These are phyloP conservation scores for Parasarocladium wereldwijsianum DNA, from an alignment of 2,329 filamentous ascomycete genomes.

Conservation along the genomic window DNA sequence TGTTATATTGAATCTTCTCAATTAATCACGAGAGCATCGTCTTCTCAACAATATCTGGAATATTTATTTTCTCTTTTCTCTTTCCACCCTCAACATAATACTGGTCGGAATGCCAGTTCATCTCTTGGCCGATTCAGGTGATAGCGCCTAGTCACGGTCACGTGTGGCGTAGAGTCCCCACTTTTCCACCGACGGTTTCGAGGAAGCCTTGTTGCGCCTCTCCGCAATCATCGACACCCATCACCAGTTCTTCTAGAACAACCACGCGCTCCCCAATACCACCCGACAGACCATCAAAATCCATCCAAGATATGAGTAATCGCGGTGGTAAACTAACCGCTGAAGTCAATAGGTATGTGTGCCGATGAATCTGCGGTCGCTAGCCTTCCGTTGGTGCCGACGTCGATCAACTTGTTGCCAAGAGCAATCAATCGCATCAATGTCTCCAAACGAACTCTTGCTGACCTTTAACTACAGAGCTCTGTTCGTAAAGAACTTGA, in stretches of 20 bases:
- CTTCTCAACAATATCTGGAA: too few relatives aligned
- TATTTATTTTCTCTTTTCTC: too few relatives aligned
- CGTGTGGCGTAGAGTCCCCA: too few relatives aligned
- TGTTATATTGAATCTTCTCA: too few relatives aligned
- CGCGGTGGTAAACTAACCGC: slow-evolving; percentile 93
- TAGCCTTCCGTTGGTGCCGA: slow-evolving; percentile 3
- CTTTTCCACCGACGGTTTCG: too few relatives aligned
- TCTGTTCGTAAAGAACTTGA: slow-evolving; percentile 99
- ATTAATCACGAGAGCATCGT: too few relatives aligned
- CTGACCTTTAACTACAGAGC: slow-evolving; percentile 47
- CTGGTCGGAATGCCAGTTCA: too few relatives aligned
- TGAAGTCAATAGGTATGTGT: slow-evolving; percentile 86
- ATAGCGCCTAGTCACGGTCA: too few relatives aligned
- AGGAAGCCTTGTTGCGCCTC: too few relatives aligned
- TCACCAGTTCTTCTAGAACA: slow-evolving; percentile 5
- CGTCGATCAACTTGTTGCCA: too few relatives aligned
- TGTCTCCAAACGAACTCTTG: slow-evolving; percentile 6
- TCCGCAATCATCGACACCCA: slow-evolving; percentile 14
- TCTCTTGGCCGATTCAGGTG: too few relatives aligned
- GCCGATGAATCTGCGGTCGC: slow-evolving; percentile 1
- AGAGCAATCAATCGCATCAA: not conserved
- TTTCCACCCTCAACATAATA: too few relatives aligned
- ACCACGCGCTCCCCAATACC: slow-evolving; percentile 6
- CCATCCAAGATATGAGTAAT: slow-evolving; percentile 80
- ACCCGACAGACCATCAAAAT: slow-evolving; percentile 6